Evolutionary conservation across 495 filamentous ascomycete genomes (phyloP).

Genomic region (Hypoxylon subgilvum): DNA sequence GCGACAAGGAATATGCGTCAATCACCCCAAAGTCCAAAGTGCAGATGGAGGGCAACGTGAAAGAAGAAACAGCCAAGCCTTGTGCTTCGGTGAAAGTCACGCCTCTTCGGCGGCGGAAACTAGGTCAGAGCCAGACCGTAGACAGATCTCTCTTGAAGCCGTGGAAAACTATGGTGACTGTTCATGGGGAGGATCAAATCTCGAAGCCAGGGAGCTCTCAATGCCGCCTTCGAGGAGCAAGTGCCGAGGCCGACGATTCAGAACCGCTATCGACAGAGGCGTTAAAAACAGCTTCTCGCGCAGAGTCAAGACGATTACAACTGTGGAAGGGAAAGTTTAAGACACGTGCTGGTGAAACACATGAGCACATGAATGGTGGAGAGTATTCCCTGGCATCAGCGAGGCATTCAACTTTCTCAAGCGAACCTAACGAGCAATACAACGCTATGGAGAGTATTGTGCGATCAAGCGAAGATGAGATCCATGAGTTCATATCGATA

Average conservation of each 20-base stretch:
- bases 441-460: background rate
- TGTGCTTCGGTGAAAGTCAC: conserved; percentile 19
- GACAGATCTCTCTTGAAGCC: conserved; percentile 38
- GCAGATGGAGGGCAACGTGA: background rate
- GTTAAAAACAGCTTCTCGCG: background rate
- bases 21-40: background rate
- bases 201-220: conserved; percentile 7
- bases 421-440: conserved; percentile 8
- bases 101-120: conserved; percentile 35
- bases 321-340: background rate
- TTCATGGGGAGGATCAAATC: background rate
- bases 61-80: background rate
- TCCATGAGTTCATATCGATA: conserved; percentile 30
- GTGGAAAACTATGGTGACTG: background rate
- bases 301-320: background rate
- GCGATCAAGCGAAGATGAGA: conserved; percentile 17
- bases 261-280: conserved; percentile 1
- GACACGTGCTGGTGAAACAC: background rate
- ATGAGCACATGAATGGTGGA: background rate
- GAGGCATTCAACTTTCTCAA: background rate
- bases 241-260: background rate
- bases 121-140: conserved; percentile 29
- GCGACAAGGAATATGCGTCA: conserved; percentile 1
- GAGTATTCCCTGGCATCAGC: background rate
- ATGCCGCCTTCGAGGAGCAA: conserved; percentile 1